Conservation (phyloP, 2,329 filamentous ascomycete genomes). For the Phoma herbarum region DNA sequence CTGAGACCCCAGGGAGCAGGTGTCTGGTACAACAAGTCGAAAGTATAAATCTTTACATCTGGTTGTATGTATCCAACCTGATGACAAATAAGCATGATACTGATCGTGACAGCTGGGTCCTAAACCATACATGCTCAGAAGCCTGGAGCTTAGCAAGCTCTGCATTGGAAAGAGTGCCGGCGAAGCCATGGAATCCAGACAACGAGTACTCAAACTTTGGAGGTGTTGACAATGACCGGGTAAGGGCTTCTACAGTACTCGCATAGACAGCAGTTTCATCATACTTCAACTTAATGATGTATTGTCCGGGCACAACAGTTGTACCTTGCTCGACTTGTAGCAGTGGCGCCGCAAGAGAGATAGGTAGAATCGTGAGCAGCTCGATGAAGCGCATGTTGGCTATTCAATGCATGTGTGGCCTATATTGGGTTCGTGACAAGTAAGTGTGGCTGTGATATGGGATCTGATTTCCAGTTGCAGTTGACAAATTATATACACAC, state of each 20-base stretch:
- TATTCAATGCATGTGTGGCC: not conserved
- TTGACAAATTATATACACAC: not conserved
- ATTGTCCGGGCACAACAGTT: constrained; percentile 50
- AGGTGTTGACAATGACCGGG: constrained; percentile 27
- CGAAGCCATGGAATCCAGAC: constrained; percentile 50
- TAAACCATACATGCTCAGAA: constrained; percentile 33
- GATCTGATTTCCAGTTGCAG: not conserved
- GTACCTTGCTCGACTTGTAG: constrained; percentile 40
- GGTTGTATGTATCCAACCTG: constrained; percentile 50
- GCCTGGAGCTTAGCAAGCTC: constrained; percentile 38
- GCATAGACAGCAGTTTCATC: constrained; percentile 34
- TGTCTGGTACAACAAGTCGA: constrained; percentile 44
- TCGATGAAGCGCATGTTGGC: constrained; percentile 43
- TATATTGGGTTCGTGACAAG: not conserved
- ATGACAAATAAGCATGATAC: not conserved
- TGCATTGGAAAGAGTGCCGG: constrained; percentile 40
- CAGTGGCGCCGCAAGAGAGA: constrained; percentile 51
- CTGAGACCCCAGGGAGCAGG: constrained; percentile 53
- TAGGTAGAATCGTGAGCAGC: constrained; percentile 47
- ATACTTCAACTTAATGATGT: constrained; percentile 57
- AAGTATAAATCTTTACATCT: constrained; percentile 41
- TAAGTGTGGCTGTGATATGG: not conserved
- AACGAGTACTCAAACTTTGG: constrained; percentile 47
- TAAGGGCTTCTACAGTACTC: constrained; percentile 20
- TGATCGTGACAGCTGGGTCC: not conserved